Conservation (phyloP, 352 stramenopile species). For the Globisporangium cystogenes region DNA sequence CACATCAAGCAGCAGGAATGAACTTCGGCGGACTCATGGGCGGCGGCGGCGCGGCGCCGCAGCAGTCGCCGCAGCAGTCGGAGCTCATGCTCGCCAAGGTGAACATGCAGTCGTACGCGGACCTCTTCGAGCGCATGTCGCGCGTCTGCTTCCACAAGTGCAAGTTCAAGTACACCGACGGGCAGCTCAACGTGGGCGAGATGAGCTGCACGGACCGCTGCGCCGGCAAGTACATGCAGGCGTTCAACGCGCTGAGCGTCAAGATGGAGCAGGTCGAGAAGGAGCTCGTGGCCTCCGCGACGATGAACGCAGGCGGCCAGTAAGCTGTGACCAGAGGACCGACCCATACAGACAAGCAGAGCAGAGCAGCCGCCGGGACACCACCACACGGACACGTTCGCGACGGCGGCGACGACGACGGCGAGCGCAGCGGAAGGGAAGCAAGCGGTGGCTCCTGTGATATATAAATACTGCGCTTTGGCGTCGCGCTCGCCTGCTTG, state of each 20-base stretch:
- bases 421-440: neutral
- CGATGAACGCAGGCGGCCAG: constrained; percentile 36
- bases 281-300: constrained; percentile 79
- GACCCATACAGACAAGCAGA: constrained; percentile 1
- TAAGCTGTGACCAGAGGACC: constrained; percentile 10
- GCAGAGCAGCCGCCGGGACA: neutral
- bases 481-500: neutral
- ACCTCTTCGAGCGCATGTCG: constrained; percentile 90
- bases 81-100: constrained; percentile 89
- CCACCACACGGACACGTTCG: neutral
- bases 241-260: constrained; percentile 92
- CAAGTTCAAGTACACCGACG: constrained; percentile 95
- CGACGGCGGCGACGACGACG: neutral
- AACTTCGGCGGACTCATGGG: constrained; percentile 79
- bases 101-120: constrained; percentile 89
- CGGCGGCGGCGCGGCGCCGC: constrained; percentile 32
- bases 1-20: constrained; percentile 62
- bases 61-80: constrained; percentile 60
- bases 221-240: constrained; percentile 97
- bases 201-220: constrained; percentile 98
- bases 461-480: constrained; percentile 55
- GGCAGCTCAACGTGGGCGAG: constrained; percentile 96
- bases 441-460: constrained; percentile 10
- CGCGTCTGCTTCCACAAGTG: constrained; percentile 93
- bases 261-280: constrained; percentile 96